Evolutionary conservation across 305 asterid species (phyloP).

Genomic region (Solanum hybrid): DNA sequence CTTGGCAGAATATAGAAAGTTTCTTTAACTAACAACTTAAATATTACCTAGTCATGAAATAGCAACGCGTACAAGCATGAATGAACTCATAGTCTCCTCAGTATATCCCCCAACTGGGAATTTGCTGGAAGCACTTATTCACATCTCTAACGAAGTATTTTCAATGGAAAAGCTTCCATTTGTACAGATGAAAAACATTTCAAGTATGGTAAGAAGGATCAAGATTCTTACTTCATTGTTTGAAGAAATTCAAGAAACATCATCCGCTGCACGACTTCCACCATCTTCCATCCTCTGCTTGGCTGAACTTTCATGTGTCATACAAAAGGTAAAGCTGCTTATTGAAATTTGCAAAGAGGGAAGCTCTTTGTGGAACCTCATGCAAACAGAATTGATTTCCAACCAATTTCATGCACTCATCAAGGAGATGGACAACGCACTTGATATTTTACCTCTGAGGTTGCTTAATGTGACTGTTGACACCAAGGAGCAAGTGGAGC

Average conservation of each 20-base stretch:
- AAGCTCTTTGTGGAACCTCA: conserved; percentile 58
- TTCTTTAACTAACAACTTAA: conserved; percentile 4
- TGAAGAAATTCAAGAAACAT: conserved; percentile 56
- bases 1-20: conserved; percentile 1
- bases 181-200: conserved; percentile 44
- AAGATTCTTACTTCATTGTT: conserved; percentile 56
- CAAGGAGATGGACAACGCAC: conserved; percentile 65
- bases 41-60: background rate
- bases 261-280: conserved; percentile 33
- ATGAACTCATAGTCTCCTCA: conserved; percentile 37
- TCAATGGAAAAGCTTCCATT: conserved; percentile 31
- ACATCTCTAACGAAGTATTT: conserved; percentile 32
- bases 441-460: conserved; percentile 69
- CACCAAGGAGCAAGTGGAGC: conserved; percentile 68
- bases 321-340: conserved; percentile 38
- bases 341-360: conserved; percentile 44
- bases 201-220: conserved; percentile 52
- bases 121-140: conserved; percentile 54
- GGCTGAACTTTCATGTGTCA: conserved; percentile 54
- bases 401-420: conserved; percentile 42
- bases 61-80: conserved; percentile 23
- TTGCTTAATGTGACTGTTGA: conserved; percentile 53
- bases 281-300: conserved; percentile 68
- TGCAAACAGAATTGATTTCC: conserved; percentile 54
- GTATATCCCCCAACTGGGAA: conserved; percentile 40